Evolutionary conservation across 2,329 filamentous ascomycete genomes (phyloP).

Genomic region (Xylariales sp.): DNA sequence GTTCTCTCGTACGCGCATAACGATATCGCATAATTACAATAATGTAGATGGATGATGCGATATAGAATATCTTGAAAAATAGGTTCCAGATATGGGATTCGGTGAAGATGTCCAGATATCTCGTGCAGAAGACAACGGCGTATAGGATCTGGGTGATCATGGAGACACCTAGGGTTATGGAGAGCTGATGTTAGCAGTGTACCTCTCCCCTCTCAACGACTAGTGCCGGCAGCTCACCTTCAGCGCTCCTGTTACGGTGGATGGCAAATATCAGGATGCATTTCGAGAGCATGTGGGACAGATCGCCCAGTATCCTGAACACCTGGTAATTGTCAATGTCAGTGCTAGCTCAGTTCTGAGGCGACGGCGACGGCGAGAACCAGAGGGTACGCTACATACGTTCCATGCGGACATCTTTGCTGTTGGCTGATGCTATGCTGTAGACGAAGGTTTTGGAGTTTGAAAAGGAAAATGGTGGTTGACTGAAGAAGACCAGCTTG

Average conservation of each 20-base stretch:
- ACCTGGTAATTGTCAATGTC: too few species aligned
- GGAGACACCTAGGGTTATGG: slow-evolving; percentile 64
- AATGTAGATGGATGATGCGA: slow-evolving; percentile 78
- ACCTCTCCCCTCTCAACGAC: too few species aligned
- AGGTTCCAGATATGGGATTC: slow-evolving; percentile 63
- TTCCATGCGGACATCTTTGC: slow-evolving; percentile 25
- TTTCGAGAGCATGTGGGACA: slow-evolving; percentile 83
- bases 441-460: too few species aligned
- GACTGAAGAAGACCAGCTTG: too few species aligned
- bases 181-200: too few species aligned
- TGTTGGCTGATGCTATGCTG: too few species aligned
- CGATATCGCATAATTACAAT: slow-evolving; percentile 82
- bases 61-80: slow-evolving; percentile 86
- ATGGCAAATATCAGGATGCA: slow-evolving; percentile 88
- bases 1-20: slow-evolving; percentile 82
- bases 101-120: slow-evolving; percentile 79
- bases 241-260: slow-evolving; percentile 80
- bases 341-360: too few species aligned
- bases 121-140: slow-evolving; percentile 75
- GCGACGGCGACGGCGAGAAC: background rate
- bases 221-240: slow-evolving; percentile 63
- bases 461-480: too few species aligned
- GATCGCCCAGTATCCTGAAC: slow-evolving; percentile 76
- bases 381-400: too few species aligned
- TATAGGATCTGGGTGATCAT: slow-evolving; percentile 90